Evolutionary conservation across 768 basidiomycete species (phyloP), one percentile per base, ranked within the genome.

Genomic region (Coprinopsis cinerea): DNA sequence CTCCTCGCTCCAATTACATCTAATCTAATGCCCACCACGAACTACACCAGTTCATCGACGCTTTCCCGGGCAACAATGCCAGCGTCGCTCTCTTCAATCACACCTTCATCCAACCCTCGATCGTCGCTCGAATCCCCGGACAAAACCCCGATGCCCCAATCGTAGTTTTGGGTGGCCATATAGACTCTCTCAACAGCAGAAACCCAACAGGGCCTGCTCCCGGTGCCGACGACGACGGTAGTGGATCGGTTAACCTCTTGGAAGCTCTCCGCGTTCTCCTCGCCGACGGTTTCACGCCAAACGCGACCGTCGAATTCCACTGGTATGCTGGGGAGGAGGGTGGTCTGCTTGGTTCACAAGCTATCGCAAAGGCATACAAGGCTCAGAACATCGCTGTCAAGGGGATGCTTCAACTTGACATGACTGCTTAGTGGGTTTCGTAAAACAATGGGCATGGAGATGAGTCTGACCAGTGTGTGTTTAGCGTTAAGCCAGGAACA

Each of bases 161-260:
- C 30, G 64, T 65, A 22, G 65, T 73, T 44, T 48, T 74, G 34
- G 71, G 66, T 11, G 65, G 63, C 11, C 72, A 72, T 48, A 66
- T 71, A 53, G 72, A 72, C 51, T 72, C 66, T 0, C 64, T 67
- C 51, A 68, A 69, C 51, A 58, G 53, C n/a, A 52, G 57, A 28
- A 63, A 49, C n/a, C 58, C 64, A 3, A 58, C 52, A 24, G 67
- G 66, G 17, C 68, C 68, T 20, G 71, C 72, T 3, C 74, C 74
- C n/a, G 76, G 76, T 26, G 72, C 72, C 1, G 76, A 76, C 49
- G 76, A 76, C 53, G 71, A 74, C 49, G 75, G 73, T 14, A 69
- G 67, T 25, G 73, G 73, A 11, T 57, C 61, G 9, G 66, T 69
- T n/a, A 72, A 71, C 47, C 57, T 71, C 9, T 59, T 74, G 24